These are phyloP conservation scores for Tieghemostelium lacteum DNA, from an alignment of 78 protist species.

Conservation along the genomic window DNA sequence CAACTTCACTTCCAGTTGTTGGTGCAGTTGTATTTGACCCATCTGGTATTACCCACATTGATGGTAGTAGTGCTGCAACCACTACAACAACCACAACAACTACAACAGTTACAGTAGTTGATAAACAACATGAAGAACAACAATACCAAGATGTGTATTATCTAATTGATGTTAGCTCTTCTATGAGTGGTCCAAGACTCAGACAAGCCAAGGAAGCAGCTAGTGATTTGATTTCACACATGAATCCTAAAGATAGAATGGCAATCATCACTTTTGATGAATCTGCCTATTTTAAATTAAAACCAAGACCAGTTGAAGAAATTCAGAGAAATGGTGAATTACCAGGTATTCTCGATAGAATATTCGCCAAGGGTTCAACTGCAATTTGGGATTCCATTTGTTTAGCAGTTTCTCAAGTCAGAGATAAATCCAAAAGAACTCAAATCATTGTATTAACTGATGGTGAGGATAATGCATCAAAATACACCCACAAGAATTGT, in stretches of 20 bases:
- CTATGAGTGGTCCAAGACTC: background rate
- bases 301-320: constrained; percentile 81
- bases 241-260: background rate
- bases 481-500: background rate
- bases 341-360: background rate
- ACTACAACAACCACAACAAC: background rate
- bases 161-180: background rate
- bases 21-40: background rate
- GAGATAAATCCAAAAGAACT: background rate
- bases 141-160: background rate
- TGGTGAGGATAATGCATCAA: background rate
- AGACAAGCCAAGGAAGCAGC: background rate
- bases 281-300: constrained; percentile 84
- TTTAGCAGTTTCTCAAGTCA: background rate
- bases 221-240: background rate
- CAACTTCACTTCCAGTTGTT: background rate
- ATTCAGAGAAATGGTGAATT: constrained; percentile 39
- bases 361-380: background rate
- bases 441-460: background rate
- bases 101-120: background rate
- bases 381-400: background rate
- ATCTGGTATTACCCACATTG: background rate
- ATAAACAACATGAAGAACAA: too few species aligned
- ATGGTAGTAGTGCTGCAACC: background rate
- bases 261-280: constrained; percentile 6